A percentile compares a stretch with the other conserved stretches of the same genome.
These are phyloP conservation scores for Cucurbita maxima DNA, from an alignment of 306 rosid species.

Conservation along the genomic window DNA sequence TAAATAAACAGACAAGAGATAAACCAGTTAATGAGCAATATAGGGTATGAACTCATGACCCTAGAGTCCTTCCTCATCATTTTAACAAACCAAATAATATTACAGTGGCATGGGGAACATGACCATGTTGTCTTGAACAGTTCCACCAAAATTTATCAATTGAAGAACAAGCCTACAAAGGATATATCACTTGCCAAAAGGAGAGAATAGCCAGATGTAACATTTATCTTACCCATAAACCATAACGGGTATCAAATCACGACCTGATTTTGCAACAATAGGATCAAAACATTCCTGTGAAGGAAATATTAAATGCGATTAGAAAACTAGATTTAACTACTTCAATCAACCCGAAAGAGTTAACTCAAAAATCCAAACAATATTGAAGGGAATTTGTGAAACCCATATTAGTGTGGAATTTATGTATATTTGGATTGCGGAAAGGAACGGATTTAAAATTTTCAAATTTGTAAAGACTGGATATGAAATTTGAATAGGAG, in stretches of 20 bases:
- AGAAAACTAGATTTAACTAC: background rate
- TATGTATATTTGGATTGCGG: background rate
- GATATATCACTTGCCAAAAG: background rate
- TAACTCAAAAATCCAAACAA: background rate
- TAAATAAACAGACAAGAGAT: background rate
- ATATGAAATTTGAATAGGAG: background rate
- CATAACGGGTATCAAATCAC: constrained; percentile 98
- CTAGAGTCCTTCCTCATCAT: background rate
- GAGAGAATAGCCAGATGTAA: background rate
- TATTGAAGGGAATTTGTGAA: background rate
- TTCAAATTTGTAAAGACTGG: background rate
- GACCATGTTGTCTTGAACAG: background rate
- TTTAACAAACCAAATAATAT: background rate
- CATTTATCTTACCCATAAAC: constrained; percentile 68
- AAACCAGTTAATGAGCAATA: background rate
- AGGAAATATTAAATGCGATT: constrained; percentile 9
- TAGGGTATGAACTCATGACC: background rate
- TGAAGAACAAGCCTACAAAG: background rate
- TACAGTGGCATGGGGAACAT: background rate
- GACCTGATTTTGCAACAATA: constrained; percentile 87
- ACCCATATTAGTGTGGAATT: background rate
- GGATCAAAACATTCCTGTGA: constrained; percentile 98
- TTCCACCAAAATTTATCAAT: background rate
- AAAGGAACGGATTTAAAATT: background rate
- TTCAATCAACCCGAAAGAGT: background rate